These are phyloP conservation scores for Yamadazyma atlantica DNA, from an alignment of 1,139 yeast species.

Conservation along the genomic window DNA sequence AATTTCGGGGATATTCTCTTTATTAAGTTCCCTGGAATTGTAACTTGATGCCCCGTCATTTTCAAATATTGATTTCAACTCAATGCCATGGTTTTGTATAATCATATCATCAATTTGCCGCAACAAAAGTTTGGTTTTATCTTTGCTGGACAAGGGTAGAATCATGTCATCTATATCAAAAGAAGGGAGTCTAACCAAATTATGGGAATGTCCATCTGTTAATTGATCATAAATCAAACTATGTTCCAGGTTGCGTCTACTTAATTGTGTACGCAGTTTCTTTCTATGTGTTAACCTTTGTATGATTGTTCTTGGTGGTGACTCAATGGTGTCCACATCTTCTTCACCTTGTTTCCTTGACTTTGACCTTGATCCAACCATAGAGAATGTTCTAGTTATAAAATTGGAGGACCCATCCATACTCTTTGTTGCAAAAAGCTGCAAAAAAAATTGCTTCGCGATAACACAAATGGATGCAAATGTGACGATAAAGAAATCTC, in stretches of 20 bases:
- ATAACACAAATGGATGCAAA: neutral
- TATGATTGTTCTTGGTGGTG: neutral
- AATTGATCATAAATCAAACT: conserved; percentile 1
- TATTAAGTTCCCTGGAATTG: neutral
- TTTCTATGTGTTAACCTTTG: neutral
- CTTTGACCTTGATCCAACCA: neutral
- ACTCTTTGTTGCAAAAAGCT: neutral
- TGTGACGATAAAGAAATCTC: too few relatives aligned
- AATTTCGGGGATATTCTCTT: conserved; percentile 4
- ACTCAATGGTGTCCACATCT: neutral
- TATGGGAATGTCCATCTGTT: neutral
- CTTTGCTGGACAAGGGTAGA: conserved; percentile 1
- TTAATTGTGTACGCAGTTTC: neutral
- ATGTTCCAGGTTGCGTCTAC: neutral
- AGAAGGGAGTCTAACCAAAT: conserved; percentile 6
- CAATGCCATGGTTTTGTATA: conserved; percentile 3
- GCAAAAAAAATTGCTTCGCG: neutral
- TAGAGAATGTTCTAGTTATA: neutral
- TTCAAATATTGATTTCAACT: conserved; percentile 2
- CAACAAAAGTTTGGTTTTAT: conserved; percentile 5
- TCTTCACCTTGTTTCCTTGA: neutral
- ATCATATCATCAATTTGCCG: conserved; percentile 7
- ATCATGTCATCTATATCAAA: conserved; percentile 9
- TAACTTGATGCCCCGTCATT: neutral
- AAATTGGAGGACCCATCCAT: neutral